Evolutionary conservation across 257 asterid genomes (phyloP).

Genomic region (Hygrophila difformis): DNA sequence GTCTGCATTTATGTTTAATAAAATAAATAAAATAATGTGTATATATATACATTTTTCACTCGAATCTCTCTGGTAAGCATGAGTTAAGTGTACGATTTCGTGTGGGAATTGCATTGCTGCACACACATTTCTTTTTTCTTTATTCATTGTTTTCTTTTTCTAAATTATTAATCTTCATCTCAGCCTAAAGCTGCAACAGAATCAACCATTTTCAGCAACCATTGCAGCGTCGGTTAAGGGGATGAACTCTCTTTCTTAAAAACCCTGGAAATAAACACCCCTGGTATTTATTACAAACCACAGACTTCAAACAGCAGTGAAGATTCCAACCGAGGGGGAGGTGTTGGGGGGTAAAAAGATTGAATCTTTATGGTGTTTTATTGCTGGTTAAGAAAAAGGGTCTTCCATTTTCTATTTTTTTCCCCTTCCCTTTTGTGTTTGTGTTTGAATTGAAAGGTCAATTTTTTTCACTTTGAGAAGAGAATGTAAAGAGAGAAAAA

Average conservation of each 20-base stretch:
- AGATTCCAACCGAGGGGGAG: neutral
- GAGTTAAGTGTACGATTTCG: conserved; percentile 34
- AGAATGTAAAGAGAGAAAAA: neutral
- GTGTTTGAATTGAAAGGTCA: conserved; percentile 58
- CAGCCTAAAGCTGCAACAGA: conserved; percentile 45
- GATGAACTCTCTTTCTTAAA: conserved; percentile 31
- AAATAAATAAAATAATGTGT: too few relatives aligned
- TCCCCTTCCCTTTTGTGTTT: too few relatives aligned
- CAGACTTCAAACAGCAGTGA: too few relatives aligned
- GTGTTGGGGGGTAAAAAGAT: conserved; percentile 5
- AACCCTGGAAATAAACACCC: neutral
- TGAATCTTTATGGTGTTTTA: conserved; percentile 18
- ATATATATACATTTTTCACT: too few relatives aligned
- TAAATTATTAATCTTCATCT: conserved; percentile 17
- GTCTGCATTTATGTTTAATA: too few relatives aligned
- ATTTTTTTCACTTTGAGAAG: conserved; percentile 50
- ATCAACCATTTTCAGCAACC: conserved; percentile 28
- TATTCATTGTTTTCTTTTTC: conserved; percentile 17
- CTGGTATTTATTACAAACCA: neutral
- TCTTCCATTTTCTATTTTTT: conserved; percentile 19
- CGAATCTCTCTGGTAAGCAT: neutral
- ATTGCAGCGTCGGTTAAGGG: conserved; percentile 37
- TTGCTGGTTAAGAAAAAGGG: conserved; percentile 19
- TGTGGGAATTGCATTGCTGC: conserved; percentile 35
- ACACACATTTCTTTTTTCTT: conserved; percentile 20